These are phyloP conservation scores for Rhizopogon rudus DNA, from an alignment of 768 basidiomycete genomes.

Conservation along the genomic window DNA sequence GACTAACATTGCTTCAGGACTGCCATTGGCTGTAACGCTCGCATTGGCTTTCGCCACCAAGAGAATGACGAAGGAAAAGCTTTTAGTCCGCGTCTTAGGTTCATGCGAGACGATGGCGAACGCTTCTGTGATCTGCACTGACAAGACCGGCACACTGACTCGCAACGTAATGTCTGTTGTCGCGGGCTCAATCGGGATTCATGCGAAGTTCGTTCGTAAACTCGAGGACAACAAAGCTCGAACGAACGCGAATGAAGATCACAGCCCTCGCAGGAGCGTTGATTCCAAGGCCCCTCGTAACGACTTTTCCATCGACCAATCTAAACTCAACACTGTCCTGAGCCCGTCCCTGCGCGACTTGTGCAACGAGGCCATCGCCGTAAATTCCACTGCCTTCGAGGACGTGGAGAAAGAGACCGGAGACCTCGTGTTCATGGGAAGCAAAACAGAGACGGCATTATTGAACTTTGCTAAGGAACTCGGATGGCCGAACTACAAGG, in stretches of 20 bases:
- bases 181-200: constrained; percentile 90
- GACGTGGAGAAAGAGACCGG: constrained; percentile 62
- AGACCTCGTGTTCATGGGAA: constrained; percentile 69
- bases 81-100: constrained; percentile 91
- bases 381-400: constrained; percentile 96
- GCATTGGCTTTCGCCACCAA: constrained; percentile 97
- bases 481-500: constrained; percentile 68
- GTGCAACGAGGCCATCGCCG: constrained; percentile 80
- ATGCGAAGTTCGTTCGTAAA: constrained; percentile 86
- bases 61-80: constrained; percentile 94
- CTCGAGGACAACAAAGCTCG: constrained; percentile 68
- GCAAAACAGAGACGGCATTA: constrained; percentile 94
- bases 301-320: constrained; percentile 88
- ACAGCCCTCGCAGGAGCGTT: constrained; percentile 26
- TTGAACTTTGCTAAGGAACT: constrained; percentile 80
- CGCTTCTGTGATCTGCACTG: constrained; percentile 91
- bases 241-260: constrained; percentile 62
- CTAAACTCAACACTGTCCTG: constrained; percentile 59
- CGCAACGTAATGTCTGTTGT: constrained; percentile 96
- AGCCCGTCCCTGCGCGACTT: constrained; percentile 55
- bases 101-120: constrained; percentile 99
- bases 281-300: constrained; percentile 27
- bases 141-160: constrained; percentile 96
- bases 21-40: constrained; percentile 93
- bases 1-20: constrained; percentile 39